Evolutionary conservation across 495 filamentous ascomycete genomes (phyloP).

Genomic region (Penicillium diatomitis): DNA sequence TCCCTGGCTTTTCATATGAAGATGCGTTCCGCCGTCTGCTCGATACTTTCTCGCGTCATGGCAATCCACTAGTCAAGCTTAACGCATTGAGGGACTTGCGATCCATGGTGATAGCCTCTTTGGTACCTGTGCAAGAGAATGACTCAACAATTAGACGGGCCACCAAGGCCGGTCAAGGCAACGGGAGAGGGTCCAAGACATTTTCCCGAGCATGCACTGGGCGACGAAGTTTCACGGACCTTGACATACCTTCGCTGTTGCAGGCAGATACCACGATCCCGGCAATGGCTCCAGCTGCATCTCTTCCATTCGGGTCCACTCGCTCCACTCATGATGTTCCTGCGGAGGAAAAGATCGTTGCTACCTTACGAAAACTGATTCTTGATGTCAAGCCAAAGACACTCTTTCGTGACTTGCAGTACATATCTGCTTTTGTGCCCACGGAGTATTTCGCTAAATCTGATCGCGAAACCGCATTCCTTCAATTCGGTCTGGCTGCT

Average conservation of each 20-base stretch:
- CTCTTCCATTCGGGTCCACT: slow-evolving; percentile 29
- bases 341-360: slow-evolving; percentile 56
- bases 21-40: slow-evolving; percentile 71
- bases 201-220: slow-evolving; percentile 6
- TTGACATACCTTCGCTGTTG: slow-evolving; percentile 4
- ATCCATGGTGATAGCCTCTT: slow-evolving; percentile 66
- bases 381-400: slow-evolving; percentile 74
- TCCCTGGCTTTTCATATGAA: slow-evolving; percentile 54
- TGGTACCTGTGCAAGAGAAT: slow-evolving; percentile 45
- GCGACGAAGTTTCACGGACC: slow-evolving; percentile 32
- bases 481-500: slow-evolving; percentile 85
- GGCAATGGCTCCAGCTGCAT: slow-evolving; percentile 23
- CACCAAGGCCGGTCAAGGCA: neutral
- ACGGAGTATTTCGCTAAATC: slow-evolving; percentile 72
- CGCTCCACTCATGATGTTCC: slow-evolving; percentile 30
- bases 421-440: slow-evolving; percentile 87
- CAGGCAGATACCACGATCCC: slow-evolving; percentile 13
- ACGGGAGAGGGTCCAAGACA: slow-evolving; percentile 1
- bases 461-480: slow-evolving; percentile 83
- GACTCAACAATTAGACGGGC: slow-evolving; percentile 12
- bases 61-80: slow-evolving; percentile 80
- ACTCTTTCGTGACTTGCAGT: slow-evolving; percentile 90
- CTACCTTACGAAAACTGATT: slow-evolving; percentile 72
- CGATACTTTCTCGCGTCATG: slow-evolving; percentile 80
- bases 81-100: slow-evolving; percentile 76